Conservation (phyloP, 805 yeast genomes). For the Candida adriatica region DNA sequence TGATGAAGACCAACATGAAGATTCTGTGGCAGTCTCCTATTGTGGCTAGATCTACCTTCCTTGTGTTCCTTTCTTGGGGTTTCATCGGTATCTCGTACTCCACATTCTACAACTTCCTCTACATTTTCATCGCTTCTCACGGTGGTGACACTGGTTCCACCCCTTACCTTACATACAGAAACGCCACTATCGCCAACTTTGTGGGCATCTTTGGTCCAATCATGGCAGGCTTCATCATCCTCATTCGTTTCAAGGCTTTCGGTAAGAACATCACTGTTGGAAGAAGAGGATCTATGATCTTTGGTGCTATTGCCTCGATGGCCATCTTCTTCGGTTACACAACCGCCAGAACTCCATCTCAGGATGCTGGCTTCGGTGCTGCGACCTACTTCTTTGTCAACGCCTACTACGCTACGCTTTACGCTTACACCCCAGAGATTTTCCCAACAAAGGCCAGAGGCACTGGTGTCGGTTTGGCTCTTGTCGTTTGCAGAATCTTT, state of each 20-base stretch:
- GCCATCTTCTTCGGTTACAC: constrained; percentile 58
- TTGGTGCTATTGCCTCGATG: constrained; percentile 48
- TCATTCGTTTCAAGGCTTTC: constrained; percentile 10
- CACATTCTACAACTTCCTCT: constrained; percentile 44
- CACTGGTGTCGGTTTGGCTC: constrained; percentile 54
- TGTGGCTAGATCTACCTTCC: constrained; percentile 34
- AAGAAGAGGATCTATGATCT: constrained; percentile 48
- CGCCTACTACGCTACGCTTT: constrained; percentile 51
- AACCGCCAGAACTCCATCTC: constrained; percentile 44
- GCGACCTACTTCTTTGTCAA: constrained; percentile 42
- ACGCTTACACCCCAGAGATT: constrained; percentile 63
- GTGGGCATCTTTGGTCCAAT: constrained; percentile 43
- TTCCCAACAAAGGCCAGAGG: constrained; percentile 47
- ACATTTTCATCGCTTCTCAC: constrained; percentile 41
- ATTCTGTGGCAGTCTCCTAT: constrained; percentile 36
- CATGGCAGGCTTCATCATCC: constrained; percentile 33
- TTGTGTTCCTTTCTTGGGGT: constrained; percentile 44
- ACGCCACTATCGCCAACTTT: constrained; percentile 38
- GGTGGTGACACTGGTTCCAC: constrained; percentile 41
- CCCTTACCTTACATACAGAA: constrained; percentile 37
- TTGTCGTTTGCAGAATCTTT: constrained; percentile 45
- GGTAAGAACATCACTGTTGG: constrained; percentile 30
- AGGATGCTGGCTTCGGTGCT: constrained; percentile 43
- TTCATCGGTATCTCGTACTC: constrained; percentile 49
- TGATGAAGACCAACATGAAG: constrained; percentile 32